Base-by-base conservation (phyloP, 2,329 filamentous ascomycete genomes). In the Oidium heveae region DNA sequence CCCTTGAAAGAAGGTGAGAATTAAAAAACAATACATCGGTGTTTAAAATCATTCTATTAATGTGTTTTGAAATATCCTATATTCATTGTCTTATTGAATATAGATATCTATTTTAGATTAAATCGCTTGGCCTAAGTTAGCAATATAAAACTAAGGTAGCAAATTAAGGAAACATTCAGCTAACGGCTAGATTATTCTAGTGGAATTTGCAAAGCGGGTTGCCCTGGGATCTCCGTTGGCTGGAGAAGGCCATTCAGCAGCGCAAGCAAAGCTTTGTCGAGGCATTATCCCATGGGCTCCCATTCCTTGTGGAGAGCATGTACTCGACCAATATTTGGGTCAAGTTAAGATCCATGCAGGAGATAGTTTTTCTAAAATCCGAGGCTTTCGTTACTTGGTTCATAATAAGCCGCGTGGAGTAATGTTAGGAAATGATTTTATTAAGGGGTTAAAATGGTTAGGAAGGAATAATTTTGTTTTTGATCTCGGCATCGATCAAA, bases 271-370 rank as follows among this genome's bases (percentile, higher is more conserved):
- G 24, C 68, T 80, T 20, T 79, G 85, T 60, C 69, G 80, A 2
- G 88, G 75, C 0, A 76, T 87, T 58, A 74, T 95, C 4, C 79
- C 86, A 1, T 95, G 86, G 85, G 87, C 86, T n/a, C 88, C 88
- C 0, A 65, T 95, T 52, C 76, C 83, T 10, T 76, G 78, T 44
- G 79, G 84, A 0, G 64, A 73, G 0, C 70, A 66, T 6, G 73
- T 71, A 0, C 67, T 95, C 64, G 69, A 75, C 58, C 66, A 68
- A 58, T 95, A 93, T 65, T 69, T 94, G 6, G 67, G 66, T 0
- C 63, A 72, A 16, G 84, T 79, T 2, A 69, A 78, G 64, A 69
- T 76, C 57, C 70, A 69, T 54, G 80, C 81, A 0, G 51, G 51
- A 41, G 84, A 82, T 1, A 64, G 58, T 10, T 91, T 79, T 79